Base-by-base conservation (phyloP, 140 eudicot species). In the Senecio squalidus region DNA sequence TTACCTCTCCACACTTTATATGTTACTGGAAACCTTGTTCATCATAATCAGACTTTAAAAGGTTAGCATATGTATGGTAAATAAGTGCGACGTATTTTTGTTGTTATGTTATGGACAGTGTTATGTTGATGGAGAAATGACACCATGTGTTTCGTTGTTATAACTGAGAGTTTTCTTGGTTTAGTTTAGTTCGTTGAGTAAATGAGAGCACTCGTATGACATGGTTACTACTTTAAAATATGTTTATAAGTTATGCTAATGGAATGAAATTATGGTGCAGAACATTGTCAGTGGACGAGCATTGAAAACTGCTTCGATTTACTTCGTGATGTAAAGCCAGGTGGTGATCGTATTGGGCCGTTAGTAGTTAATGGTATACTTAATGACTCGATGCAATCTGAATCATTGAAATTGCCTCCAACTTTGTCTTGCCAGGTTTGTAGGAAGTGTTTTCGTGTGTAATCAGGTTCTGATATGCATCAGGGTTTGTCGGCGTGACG, bases 331-430 rank as follows among this genome's bases (percentile, higher is more conserved):
- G 84, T 84, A 66, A 81, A 74, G 62, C 82, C 83, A 45, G 48
- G 72, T 15, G 69, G 67, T 41, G 74, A 83, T 45, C 96, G 96
- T 41, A 17, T 91, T 10, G 96, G 98, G 54, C 86, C 91, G 46
- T 79, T 83, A 69, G 94, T 66, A 20, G 85, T 79, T 64, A 41
- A 81, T 33, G 76, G 91, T 31, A 67, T 80, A 25, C 76, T 91
- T 8, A 78, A 79, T 64, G 82, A 72, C 45, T 66, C 75, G 10
- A 47, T 9, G 36, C 65, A 67, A 45, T 68, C 74, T 14, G 63
- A 72, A 13, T 63, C 74, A 51, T 74, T 78, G 46, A 55, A 68
- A 38, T 20, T 69, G 48, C 84, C 91, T 52, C 62, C 78, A 50
- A 63, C 78, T 48, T 60, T 84, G 79, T 74, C n/a, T 55, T 76